Conservation (phyloP, 192 early-diverging fungal genomes). For the Dimargaris xerosporica region DNA sequence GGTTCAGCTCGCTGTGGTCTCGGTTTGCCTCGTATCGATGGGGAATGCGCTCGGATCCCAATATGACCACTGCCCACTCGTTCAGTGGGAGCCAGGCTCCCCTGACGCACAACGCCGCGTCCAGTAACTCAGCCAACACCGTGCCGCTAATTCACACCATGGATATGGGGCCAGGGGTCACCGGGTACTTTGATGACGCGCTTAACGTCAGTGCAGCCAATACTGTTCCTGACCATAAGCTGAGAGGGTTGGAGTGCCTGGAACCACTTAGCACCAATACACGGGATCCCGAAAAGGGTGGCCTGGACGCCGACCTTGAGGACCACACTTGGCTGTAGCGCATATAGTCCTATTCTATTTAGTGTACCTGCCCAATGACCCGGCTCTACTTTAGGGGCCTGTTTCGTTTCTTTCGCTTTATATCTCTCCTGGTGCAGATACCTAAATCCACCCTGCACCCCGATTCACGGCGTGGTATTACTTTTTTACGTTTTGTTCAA, state of each 20-base stretch:
- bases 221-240: conserved; percentile 1
- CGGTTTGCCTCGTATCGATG: neutral
- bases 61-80: too few relatives aligned
- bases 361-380: neutral
- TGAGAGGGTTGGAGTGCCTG: conserved; percentile 1
- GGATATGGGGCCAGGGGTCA: conserved; percentile 11
- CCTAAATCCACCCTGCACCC: neutral
- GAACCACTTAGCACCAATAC: neutral
- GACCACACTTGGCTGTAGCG: conserved; percentile 8
- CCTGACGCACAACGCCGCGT: too few relatives aligned
- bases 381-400: neutral
- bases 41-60: too few relatives aligned
- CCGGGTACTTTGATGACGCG: conserved; percentile 1
- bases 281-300: conserved; percentile 3
- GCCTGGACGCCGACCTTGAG: neutral
- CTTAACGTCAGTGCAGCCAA: neutral
- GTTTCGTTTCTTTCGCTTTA: neutral
- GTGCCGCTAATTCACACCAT: neutral
- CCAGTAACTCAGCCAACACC: too few relatives aligned
- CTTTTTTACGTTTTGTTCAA: neutral
- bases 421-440: neutral
- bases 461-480: neutral
- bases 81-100: neutral
- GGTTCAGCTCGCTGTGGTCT: conserved; percentile 8
- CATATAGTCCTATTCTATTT: neutral